These are phyloP conservation scores for Climacium dendroides DNA, from an alignment of 225 moss, liverwort and hornwort genomes.

Conservation along the genomic window DNA sequence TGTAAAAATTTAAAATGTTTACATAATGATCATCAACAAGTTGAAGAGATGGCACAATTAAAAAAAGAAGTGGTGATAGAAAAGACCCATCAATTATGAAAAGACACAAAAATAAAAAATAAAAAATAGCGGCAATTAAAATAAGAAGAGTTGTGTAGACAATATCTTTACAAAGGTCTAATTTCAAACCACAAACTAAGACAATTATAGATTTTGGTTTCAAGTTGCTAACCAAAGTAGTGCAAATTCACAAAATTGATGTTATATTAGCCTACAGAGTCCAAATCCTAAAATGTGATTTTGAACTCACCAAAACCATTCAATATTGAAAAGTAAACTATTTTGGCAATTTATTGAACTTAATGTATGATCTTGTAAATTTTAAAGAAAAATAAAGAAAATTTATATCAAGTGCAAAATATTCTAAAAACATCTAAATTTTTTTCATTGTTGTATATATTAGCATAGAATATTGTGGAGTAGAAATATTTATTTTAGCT, in stretches of 20 bases:
- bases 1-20: not conserved
- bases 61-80: not conserved
- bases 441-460: too few relatives aligned
- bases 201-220: not conserved
- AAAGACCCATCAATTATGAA: not conserved
- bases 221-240: not conserved
- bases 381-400: too few relatives aligned
- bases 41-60: not conserved
- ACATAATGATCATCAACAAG: not conserved
- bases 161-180: not conserved
- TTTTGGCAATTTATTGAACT: not conserved
- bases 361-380: too few relatives aligned
- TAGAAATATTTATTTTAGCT: not conserved
- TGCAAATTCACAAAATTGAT: not conserved
- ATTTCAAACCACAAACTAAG: not conserved
- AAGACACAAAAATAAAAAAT: rapidly evolving
- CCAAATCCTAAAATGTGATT: not conserved
- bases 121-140: not conserved
- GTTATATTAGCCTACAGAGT: rapidly evolving
- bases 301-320: not conserved
- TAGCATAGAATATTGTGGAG: too few relatives aligned
- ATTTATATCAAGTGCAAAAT: not conserved
- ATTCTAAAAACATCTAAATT: rapidly evolving
- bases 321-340: not conserved
- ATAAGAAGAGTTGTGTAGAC: not conserved